Evolutionary conservation across 306 rosid species (phyloP), one percentile per base, ranked within the genome.

Genomic region (Gynostemma pentaphyllum): DNA sequence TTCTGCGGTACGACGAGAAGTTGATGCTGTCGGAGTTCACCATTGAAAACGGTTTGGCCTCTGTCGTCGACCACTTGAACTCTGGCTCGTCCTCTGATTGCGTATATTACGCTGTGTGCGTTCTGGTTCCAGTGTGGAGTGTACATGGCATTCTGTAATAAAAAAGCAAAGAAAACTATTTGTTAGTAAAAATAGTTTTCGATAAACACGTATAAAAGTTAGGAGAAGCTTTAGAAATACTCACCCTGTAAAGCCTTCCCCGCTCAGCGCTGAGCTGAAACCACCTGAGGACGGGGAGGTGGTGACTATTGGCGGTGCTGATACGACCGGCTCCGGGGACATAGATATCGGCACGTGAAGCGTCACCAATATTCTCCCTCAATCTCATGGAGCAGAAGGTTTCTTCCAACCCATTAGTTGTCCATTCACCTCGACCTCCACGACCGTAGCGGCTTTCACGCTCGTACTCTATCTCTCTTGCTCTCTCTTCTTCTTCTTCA

Each of bases 91-190:
- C 96, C 96, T 44, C 71, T 78, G 0, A 64, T 67, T 21, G 40
- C 90, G 71, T 78, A 81, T 16, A 80, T 6, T 0, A 83, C 18
- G 10, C 70, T 64, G 71, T 89, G 79, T 0, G 91, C 82, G 13
- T 83, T 73, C 7, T 41, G 16, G 72, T 72, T 86, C 87, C 84
- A 88, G 39, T 85, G 85, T 8, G 96, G 88, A 4, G 65, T 42
- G 37, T 73, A 77, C 5, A 88, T 56, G 0, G 74, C 94, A 37
- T 85, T 79, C 90, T 83, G 75, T 68, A 59, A 6, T 30, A 53
- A 30, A 5, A 45, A n/a, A n/a, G n/a, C n/a, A n/a, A n/a, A n/a
- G n/a, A n/a, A n/a, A n/a, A n/a, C n/a, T n/a, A n/a, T n/a, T n/a
- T n/a, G n/a, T n/a, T n/a, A n/a, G n/a, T n/a, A n/a, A n/a, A n/a